Base-by-base conservation (phyloP, 2,329 filamentous ascomycete species). In the Proliferodiscus dingleyae region DNA sequence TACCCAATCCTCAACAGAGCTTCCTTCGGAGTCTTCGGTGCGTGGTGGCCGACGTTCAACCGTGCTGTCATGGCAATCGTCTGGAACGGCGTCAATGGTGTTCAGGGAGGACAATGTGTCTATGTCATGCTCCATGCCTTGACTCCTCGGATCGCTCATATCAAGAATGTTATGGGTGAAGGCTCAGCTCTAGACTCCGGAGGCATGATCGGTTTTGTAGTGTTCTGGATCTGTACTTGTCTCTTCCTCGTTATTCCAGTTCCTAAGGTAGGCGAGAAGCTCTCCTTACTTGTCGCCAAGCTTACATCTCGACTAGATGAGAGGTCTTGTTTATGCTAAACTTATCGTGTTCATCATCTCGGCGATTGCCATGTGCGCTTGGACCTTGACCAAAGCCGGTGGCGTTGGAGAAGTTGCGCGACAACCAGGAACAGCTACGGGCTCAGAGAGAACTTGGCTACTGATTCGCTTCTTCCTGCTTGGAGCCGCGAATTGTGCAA, bases 21-120 rank as follows among this genome's bases (percentile, higher is more conserved):
- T 1, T 62, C 66, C 1, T 73, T 71, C 51, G 71, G 71, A 5
- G 54, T 70, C 1, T 72, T 66, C 48, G 70, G 70, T 19, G 68
- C 68, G 0, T 64, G 65, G 55, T 73, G 70, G 69, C 70, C 70
- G 2, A 64, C 61, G 4, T 66, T 69, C 44, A 69, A 68, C 46
- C 61, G 70, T 15, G 70, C 68, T 5, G 65, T 68, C 11, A 70
- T 71, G 67, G 62, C 68, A 2, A 67, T 70, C 41, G 68, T 72
- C 4, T 72, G 68, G 69, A 69, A 69, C 37, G 68, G 68, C 2
- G 67, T 71, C 2, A 70, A 69, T 36, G 56, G 59, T 0, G 56
- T 60, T 29, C 55, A 60, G 46, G 54, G 56, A 19, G 59, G 53
- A 3, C 63, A 67, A 53, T 67, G 65, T 49, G 46, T 68, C 28